phyloP scores from a whole-genome alignment of 345 rosid species.

The Eucalyptus sideroxylon region DNA sequence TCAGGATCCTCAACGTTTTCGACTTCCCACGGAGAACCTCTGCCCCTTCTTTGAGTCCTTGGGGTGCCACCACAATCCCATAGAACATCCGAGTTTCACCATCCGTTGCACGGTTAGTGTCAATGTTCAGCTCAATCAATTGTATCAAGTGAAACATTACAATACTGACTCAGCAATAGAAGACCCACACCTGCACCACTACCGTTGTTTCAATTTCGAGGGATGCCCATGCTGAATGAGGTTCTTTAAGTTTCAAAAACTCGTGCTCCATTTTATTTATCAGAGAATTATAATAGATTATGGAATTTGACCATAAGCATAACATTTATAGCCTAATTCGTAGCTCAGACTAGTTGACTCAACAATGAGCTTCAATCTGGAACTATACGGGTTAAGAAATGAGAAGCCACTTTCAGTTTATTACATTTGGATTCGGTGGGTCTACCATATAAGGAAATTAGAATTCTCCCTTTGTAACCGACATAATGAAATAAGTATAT shows the following conservation, averaged over 20 bases:
- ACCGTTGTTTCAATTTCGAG: background rate
- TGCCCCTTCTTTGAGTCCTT: conserved; percentile 61
- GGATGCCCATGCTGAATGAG: background rate
- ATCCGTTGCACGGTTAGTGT: conserved; percentile 3
- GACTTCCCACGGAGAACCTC: conserved; percentile 86
- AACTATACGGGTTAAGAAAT: background rate
- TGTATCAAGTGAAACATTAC: background rate
- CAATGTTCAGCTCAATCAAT: background rate
- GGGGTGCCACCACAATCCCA: conserved; percentile 90
- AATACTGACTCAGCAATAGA: background rate
- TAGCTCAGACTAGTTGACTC: background rate
- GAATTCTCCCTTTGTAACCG: background rate
- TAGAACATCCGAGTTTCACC: conserved; percentile 93
- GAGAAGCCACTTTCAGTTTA: background rate
- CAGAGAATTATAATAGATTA: background rate
- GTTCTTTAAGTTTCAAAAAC: background rate
- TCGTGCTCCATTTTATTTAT: accelerated
- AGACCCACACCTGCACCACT: background rate
- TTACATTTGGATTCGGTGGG: no score
- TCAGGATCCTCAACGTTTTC: conserved; percentile 80
- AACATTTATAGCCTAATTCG: background rate
- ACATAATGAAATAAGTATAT: background rate
- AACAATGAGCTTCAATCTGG: background rate
- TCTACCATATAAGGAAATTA: background rate
- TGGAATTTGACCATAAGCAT: background rate